Conservation (phyloP, 1,284 basidiomycete genomes). For the Ganoderma lucidum region DNA sequence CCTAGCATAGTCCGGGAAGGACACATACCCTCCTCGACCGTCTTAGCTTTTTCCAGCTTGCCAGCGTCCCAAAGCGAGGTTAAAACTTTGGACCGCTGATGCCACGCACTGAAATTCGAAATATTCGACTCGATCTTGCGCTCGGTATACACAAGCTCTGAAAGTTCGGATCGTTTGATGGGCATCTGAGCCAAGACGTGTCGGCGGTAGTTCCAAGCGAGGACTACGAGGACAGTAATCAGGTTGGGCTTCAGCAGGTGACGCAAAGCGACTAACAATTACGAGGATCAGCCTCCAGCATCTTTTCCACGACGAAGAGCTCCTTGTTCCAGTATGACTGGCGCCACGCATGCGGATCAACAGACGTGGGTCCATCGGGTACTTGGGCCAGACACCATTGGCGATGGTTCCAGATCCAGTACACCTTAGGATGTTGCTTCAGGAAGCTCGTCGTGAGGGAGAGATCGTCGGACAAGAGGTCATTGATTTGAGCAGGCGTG, state of each 20-base stretch:
- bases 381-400: conserved; percentile 91
- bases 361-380: conserved; percentile 69
- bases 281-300: conserved; percentile 87
- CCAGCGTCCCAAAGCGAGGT: conserved; percentile 71
- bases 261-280: conserved; percentile 75
- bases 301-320: conserved; percentile 86
- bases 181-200: conserved; percentile 82
- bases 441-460: conserved; percentile 82
- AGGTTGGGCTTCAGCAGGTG: not conserved
- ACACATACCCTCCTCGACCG: conserved; percentile 70
- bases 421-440: conserved; percentile 89
- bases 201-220: conserved; percentile 92
- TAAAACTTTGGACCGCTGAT: conserved; percentile 91
- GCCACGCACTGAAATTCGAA: conserved; percentile 99
- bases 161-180: conserved; percentile 54
- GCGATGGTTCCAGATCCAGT: conserved; percentile 97
- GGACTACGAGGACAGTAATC: conserved; percentile 61
- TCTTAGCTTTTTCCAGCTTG: conserved; percentile 56
- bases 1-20: conserved; percentile 91
- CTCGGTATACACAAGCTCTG: conserved; percentile 85
- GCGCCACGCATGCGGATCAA: conserved; percentile 69
- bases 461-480: conserved; percentile 77
- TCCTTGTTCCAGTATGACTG: conserved; percentile 84
- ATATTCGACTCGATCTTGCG: conserved; percentile 95
- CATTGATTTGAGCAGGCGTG: conserved; percentile 67